Conservation (phyloP, 306 rosid genomes). For the Elaeagnus macrophylla region DNA sequence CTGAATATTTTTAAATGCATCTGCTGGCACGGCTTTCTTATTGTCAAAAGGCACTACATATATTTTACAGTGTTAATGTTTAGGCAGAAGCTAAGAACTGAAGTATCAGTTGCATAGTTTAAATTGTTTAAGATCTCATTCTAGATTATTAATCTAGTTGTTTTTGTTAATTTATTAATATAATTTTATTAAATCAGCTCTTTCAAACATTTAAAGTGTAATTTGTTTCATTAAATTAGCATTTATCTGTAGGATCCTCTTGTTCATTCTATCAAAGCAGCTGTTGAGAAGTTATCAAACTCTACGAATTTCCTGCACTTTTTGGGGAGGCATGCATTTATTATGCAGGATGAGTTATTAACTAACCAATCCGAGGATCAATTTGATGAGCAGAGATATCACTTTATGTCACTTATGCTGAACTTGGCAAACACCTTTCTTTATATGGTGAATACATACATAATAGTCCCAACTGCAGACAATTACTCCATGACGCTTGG, state of each 20-base stretch:
- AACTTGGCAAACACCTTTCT: conserved; percentile 84
- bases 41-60: neutral
- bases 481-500: conserved; percentile 81
- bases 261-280: conserved; percentile 59
- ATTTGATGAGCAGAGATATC: conserved; percentile 45
- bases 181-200: too few relatives aligned
- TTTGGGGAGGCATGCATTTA: conserved; percentile 76
- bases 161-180: too few relatives aligned
- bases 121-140: too few relatives aligned
- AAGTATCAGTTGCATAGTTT: too few relatives aligned
- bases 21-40: neutral
- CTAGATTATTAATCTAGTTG: too few relatives aligned
- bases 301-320: conserved; percentile 77
- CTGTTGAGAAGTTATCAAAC: conserved; percentile 63
- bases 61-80: conserved; percentile 9
- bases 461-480: conserved; percentile 93
- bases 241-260: conserved; percentile 67
- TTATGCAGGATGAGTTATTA: conserved; percentile 65
- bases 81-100: too few relatives aligned
- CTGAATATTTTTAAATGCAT: neutral
- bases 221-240: neutral
- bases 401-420: conserved; percentile 72
- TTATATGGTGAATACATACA: conserved; percentile 88
- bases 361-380: conserved; percentile 38
- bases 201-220: neutral